Evolutionary conservation across 2,329 filamentous ascomycete species (phyloP), one percentile per base, ranked within the genome.

Genomic region (Colletotrichum phormii): DNA sequence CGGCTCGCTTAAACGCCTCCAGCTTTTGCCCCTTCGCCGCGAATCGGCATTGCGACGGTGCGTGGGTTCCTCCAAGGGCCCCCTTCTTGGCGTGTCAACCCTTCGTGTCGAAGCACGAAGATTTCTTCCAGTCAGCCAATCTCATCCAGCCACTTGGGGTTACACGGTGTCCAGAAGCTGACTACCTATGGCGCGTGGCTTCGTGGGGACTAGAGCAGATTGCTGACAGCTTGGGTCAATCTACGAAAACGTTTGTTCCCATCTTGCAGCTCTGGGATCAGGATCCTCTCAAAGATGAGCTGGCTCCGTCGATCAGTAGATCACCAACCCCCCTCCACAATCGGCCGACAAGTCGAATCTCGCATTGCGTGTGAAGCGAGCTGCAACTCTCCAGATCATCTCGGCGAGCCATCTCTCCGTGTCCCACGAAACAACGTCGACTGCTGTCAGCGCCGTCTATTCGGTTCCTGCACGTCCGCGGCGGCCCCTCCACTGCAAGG

Each of bases 291-390:
- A 31, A 31, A 15, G n/a, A 55, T 22, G 58, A 35, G 26, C 42
- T 35, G 49, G 58, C 42, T 13, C 29, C 26, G 53, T 69, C 24
- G 69, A 72, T 72, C 64, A 31, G 69, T 26, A 69, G 64, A 69
- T 69, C 53, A n/a, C 61, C 24, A 54, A 35, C 42, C 24, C 51
- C 51, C 29, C 26, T 12, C 24, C 31, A 54, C 24, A 53, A 12
- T 64, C 29, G 31, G 29, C 49, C 31, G 24, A 24, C 53, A 8
- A 59, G 15, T 29, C 29, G 35, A 22, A 46, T 57, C 26, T 33
- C 26, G 42, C 35, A 64, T 26, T 15, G 18, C 4, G 37, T 46
- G 37, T 42, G 53, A 37, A 46, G n/a, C 29, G 55, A 67, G 31
- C 55, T 49, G 12, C 54, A 35, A 24, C 58, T 68, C 58, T 33